These are phyloP conservation scores for Achaetomiella virescens DNA, from an alignment of 495 filamentous ascomycete species.

Conservation along the genomic window DNA sequence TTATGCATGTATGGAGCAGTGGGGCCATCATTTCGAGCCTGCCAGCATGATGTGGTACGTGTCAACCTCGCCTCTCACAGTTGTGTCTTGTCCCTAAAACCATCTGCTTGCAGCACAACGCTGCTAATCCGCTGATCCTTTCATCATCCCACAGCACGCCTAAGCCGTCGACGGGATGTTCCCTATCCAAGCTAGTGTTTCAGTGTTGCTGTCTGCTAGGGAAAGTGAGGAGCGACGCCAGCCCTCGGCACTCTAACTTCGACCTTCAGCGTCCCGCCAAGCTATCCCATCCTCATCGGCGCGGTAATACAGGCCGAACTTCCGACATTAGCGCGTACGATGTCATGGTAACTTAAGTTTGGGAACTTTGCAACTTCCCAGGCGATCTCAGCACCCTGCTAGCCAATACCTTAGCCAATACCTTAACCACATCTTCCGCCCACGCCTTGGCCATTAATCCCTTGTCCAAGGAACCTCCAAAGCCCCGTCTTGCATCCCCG, in stretches of 20 bases:
- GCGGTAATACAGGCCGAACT: slow-evolving; percentile 36
- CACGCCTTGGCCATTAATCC: too few species aligned
- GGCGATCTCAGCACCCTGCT: too few species aligned
- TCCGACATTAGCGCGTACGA: too few species aligned
- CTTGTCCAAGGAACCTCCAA: slow-evolving; percentile 3
- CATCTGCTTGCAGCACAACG: not conserved
- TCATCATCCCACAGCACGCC: slow-evolving; percentile 27
- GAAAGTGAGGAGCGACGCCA: slow-evolving; percentile 34
- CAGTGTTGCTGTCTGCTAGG: slow-evolving; percentile 38
- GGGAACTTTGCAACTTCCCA: too few species aligned
- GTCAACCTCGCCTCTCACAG: not conserved
- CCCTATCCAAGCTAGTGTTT: slow-evolving; percentile 21
- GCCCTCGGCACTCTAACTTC: slow-evolving; percentile 28
- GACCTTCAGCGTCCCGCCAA: slow-evolving; percentile 36
- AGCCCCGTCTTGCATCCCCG: not conserved
- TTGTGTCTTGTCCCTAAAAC: not conserved
- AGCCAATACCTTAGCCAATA: too few species aligned
- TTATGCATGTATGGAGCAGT: slow-evolving; percentile 15
- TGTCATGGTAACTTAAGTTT: slow-evolving; percentile 30
- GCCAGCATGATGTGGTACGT: not conserved
- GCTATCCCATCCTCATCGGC: slow-evolving; percentile 41
- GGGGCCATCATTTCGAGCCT: slow-evolving; percentile 21
- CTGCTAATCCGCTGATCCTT: slow-evolving; percentile 23
- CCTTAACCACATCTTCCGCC: too few species aligned
- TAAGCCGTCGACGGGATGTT: slow-evolving; percentile 24